Evolutionary conservation across 192 early-diverging fungal genomes (phyloP).

Genomic region (Entophlyctis luteolus): DNA sequence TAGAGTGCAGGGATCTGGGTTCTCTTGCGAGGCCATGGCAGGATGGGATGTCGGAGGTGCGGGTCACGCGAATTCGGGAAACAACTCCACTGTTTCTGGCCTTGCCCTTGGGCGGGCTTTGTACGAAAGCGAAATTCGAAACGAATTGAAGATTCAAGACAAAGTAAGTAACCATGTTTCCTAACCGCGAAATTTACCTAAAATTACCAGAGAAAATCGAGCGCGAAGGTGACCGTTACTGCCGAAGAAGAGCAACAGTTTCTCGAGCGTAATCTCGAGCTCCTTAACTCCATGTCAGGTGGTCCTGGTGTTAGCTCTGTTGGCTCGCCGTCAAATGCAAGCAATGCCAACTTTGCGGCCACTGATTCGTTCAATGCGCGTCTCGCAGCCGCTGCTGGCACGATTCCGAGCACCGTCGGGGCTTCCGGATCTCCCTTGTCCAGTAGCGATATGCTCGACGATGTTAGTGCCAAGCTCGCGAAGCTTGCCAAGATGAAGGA

Average conservation of each 20-base stretch:
- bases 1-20: constrained; percentile 42
- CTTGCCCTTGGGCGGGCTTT: constrained; percentile 18
- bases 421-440: constrained; percentile 26
- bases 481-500: constrained; percentile 35
- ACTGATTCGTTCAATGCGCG: constrained; percentile 52
- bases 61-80: not conserved
- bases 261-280: constrained; percentile 72
- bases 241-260: constrained; percentile 89
- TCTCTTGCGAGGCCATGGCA: constrained; percentile 30
- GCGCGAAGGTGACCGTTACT: constrained; percentile 51
- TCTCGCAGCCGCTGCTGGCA: constrained; percentile 28
- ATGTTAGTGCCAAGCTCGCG: constrained; percentile 35
- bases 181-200: not conserved
- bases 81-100: not conserved
- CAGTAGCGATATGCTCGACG: constrained; percentile 34
- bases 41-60: constrained; percentile 63
- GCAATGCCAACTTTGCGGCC: too few relatives aligned
- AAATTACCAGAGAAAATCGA: not conserved
- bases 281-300: constrained; percentile 44
- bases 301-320: not conserved
- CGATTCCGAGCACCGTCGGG: not conserved
- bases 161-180: too few relatives aligned
- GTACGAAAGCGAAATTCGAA: constrained; percentile 32
- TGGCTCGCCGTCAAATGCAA: not conserved
- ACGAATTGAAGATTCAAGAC: not conserved